These are phyloP conservation scores for Macaranga tanarius DNA, from an alignment of 441 rosid species.

Conservation along the genomic window DNA sequence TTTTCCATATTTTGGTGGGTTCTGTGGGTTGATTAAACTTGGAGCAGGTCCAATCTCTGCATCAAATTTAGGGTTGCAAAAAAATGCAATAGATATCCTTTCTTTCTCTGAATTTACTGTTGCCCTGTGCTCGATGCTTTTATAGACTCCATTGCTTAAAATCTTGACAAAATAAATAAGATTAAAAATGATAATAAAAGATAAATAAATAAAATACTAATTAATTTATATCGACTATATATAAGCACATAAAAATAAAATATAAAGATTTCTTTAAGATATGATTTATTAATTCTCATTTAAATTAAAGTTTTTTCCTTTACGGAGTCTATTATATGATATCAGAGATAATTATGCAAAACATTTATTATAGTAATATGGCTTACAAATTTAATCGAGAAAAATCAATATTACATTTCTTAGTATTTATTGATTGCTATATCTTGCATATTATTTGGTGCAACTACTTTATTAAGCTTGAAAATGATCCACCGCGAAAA, in stretches of 20 bases:
- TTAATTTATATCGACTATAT: too few relatives aligned
- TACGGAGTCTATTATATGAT: too few relatives aligned
- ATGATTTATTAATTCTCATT: too few relatives aligned
- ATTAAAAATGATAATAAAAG: too few relatives aligned
- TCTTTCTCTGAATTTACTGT: slow-evolving; percentile 56
- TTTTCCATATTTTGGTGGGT: slow-evolving; percentile 35
- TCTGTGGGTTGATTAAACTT: slow-evolving; percentile 26
- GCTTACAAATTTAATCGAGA: too few relatives aligned
- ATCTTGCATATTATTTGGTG: background rate
- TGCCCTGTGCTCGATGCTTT: slow-evolving; percentile 84
- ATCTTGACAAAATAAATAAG: slow-evolving; percentile 35
- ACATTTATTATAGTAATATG: too few relatives aligned
- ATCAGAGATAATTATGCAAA: too few relatives aligned
- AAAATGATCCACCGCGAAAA: background rate
- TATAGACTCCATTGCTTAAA: slow-evolving; percentile 68
- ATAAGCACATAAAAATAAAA: too few relatives aligned
- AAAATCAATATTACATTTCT: background rate
- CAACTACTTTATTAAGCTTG: background rate
- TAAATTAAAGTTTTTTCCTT: too few relatives aligned
- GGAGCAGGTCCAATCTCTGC: slow-evolving; percentile 41
- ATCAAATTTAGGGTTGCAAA: slow-evolving; percentile 65
- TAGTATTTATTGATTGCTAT: background rate
- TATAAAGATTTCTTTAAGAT: too few relatives aligned
- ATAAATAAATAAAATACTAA: background rate
- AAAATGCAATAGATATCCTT: slow-evolving; percentile 70